Base-by-base conservation (phyloP, 75 land plant genomes). In the Pinus albicaulis region DNA sequence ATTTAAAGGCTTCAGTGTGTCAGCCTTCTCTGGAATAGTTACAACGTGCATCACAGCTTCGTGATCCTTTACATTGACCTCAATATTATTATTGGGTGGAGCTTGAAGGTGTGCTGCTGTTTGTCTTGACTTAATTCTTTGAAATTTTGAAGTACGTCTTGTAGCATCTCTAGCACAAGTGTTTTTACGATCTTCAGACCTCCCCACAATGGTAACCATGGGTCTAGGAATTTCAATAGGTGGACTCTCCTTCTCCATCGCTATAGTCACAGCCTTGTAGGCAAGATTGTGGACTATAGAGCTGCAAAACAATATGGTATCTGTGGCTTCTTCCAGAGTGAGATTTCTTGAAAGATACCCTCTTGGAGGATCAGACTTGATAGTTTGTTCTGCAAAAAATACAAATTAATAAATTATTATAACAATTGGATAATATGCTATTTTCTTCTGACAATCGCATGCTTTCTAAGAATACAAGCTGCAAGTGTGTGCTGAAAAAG, bases 301-400 rank as follows among this genome's bases (percentile, higher is more conserved):
- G 52, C 95, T 90, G 82, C 93, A 91, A 69, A 92, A 92, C 57
- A 94, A 85, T 22, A 92, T 87, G n/a, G 90, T 84, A 74, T 92
- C 92, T 12, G 91, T 93, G 56, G 96, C 93, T 80, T 94, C 95
- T 53, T 88, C 94, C 34, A 95, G 75, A 53, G 92, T 88, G 11
- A 87, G 58, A 80, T 85, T 93, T 87, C 92, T 83, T 53, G 82
- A 57, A 72, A 80, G 74, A 8, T 61, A 73, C 56, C 84, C 78
- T 68, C 69, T 76, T 11, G 66, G 78, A 61, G 74, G 80, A 48
- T 82, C 83, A 24, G 86, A 72, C 74, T 63, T 55, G 5, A 78
- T 76, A 17, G 69, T 79, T 24, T 83, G 70, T 69, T 84, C 89
- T 86, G 82, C 59, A 65, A 82, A 76, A 57, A 65, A 58, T 48